Base-by-base conservation (phyloP, 2,329 filamentous ascomycete species). In the Zymoseptoria pseudotritici region DNA sequence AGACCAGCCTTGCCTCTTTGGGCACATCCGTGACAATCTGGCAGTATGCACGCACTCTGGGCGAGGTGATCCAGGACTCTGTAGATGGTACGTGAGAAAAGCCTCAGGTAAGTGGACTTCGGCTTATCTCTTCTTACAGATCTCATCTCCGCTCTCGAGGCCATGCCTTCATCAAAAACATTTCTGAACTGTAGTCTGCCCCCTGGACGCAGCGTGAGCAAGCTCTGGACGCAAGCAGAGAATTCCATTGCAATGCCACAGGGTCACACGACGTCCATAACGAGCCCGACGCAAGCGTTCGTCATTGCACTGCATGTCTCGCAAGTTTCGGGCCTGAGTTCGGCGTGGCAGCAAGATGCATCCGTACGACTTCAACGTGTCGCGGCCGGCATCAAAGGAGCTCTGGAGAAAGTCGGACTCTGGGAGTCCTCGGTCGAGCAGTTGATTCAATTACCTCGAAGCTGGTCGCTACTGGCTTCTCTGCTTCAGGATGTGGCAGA, bases 91-190 rank as follows among this genome's bases (percentile, higher is more conserved):
- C 46, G 69, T 69, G 52, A 19, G 20, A 29, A 10, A 29, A 31
- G 46, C 50, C 13, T 31, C 55, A 20, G 64, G 66, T 66, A 67
- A 66, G 67, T 69, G 57, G 24, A 24, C 31, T 42, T 52, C 56
- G 42, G 62, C 68, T 70, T 53, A 70, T 67, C 46, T 60, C 52
- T 64, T 55, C 22, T 59, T 53, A 49, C 64, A 83, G 82, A 79
- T 64, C 74, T 81, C 13, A 57, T 82, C 13, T 66, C 66, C 57
- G 73, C 75, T 17, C 64, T 82, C 49, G 77, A 81, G 59, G 61
- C 61, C 36, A 58, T 66, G 2, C 56, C 62, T 42, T 53, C 50
- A 3, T 55, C 64, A 13, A 54, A 19, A 31, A 42, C 60, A 8
- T 58, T 64, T 7, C 69, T 76, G 50, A 66, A 63, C 19, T 55